Conservation (phyloP, 192 early-diverging fungal species). For the Linnemannia zychae region DNA sequence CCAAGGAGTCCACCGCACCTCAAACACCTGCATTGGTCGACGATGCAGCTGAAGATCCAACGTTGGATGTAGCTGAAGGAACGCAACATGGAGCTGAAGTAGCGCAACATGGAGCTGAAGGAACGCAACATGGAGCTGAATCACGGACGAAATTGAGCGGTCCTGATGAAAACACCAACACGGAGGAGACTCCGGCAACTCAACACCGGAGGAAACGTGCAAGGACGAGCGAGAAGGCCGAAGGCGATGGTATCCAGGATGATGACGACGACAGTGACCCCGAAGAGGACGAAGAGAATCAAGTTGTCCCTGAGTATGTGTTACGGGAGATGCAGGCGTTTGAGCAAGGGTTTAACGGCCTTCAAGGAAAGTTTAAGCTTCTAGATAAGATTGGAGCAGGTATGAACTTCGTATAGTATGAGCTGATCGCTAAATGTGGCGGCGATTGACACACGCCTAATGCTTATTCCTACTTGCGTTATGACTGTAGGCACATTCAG, state of each 20-base stretch:
- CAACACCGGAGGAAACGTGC: background rate
- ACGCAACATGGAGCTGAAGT: background rate
- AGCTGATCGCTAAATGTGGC: background rate
- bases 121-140: background rate
- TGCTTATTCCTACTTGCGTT: background rate
- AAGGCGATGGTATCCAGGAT: background rate
- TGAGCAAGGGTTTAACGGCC: slow-evolving; percentile 63
- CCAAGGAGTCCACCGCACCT: background rate
- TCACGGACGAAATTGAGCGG: background rate
- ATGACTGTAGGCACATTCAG: slow-evolving; percentile 83
- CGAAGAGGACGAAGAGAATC: slow-evolving; percentile 4
- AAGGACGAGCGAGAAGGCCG: background rate
- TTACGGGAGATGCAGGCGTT: slow-evolving; percentile 73
- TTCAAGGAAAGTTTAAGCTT: slow-evolving; percentile 73
- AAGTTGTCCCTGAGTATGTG: slow-evolving; percentile 45
- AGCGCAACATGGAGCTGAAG: background rate
- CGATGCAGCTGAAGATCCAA: background rate
- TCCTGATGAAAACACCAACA: background rate
- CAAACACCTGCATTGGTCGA: background rate
- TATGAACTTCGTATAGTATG: slow-evolving; percentile 9
- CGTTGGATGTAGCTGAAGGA: background rate
- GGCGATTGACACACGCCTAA: background rate
- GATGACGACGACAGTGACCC: slow-evolving; percentile 3
- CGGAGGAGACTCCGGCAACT: background rate
- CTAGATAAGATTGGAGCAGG: slow-evolving; percentile 89